Conservation (phyloP, 192 early-diverging fungal species). For the Linderina pennispora region DNA sequence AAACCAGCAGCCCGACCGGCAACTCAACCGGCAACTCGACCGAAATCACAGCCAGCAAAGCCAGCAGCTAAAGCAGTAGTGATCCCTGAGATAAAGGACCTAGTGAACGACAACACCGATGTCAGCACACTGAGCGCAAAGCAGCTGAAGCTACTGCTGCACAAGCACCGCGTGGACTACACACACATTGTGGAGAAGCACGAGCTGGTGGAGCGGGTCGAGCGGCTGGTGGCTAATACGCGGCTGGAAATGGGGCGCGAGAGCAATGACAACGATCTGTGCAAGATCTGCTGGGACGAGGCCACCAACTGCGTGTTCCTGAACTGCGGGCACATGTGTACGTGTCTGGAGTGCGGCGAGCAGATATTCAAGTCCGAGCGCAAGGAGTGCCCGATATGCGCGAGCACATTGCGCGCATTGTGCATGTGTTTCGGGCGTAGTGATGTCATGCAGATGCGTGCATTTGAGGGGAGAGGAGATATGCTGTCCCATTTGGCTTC, state of each 20-base stretch:
- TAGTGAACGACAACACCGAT: constrained; percentile 47
- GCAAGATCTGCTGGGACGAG: constrained; percentile 79
- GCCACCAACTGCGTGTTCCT: constrained; percentile 77
- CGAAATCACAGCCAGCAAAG: not conserved
- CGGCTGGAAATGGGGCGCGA: constrained; percentile 49
- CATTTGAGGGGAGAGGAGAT: no score
- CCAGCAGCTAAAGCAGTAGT: not conserved
- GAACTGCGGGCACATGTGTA: constrained; percentile 82
- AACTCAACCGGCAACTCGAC: no score
- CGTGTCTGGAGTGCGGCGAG: constrained; percentile 72
- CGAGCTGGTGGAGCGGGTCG: constrained; percentile 63
- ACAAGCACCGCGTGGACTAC: constrained; percentile 58
- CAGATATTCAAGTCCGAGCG: constrained; percentile 42
- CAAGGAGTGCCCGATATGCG: constrained; percentile 81
- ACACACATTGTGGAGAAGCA: constrained; percentile 66
- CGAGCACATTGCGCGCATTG: constrained; percentile 57
- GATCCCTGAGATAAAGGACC: constrained; percentile 14
- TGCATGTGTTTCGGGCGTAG: constrained; percentile 66
- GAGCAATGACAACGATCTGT: constrained; percentile 57
- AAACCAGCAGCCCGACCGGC: no score
- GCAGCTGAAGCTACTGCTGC: constrained; percentile 60
- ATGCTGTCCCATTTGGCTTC: no score
- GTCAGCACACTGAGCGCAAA: constrained; percentile 56
- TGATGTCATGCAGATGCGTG: no score
- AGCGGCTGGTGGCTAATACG: constrained; percentile 56